These are phyloP conservation scores for Nakataea oryzae DNA, from an alignment of 2,329 filamentous ascomycete genomes.

Conservation along the genomic window DNA sequence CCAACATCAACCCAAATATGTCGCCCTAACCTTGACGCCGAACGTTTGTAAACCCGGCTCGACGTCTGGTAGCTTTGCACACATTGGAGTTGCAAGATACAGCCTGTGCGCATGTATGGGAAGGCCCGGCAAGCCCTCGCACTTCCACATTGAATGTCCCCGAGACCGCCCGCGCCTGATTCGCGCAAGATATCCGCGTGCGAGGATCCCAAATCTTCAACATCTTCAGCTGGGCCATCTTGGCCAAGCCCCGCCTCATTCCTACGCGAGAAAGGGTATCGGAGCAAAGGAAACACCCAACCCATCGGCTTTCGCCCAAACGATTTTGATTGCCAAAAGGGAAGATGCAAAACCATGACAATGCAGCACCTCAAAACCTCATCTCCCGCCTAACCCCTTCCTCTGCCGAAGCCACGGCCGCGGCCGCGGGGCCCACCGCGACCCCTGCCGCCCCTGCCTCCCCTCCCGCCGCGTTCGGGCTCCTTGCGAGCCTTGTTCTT, in stretches of 20 bases:
- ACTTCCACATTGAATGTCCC: background rate
- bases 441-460: slow-evolving; percentile 40
- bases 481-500: slow-evolving; percentile 99
- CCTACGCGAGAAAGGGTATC: background rate
- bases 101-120: background rate
- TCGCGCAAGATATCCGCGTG: no score
- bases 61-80: background rate
- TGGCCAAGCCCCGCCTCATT: no score
- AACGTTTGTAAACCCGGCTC: background rate
- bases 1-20: background rate
- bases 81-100: background rate
- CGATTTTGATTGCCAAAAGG: slow-evolving; percentile 1
- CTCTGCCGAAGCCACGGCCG: slow-evolving; percentile 18
- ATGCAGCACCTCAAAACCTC: background rate
- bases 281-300: background rate
- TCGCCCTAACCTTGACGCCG: background rate
- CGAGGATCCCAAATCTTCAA: no score
- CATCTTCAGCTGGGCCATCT: no score
- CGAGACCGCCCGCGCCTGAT: no score
- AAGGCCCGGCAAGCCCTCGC: background rate
- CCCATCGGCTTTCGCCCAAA: background rate
- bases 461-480: slow-evolving; percentile 46
- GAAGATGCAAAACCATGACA: background rate
- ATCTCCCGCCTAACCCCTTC: slow-evolving; percentile 5
- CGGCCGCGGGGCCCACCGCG: slow-evolving; percentile 22